Evolutionary conservation across 1,139 yeast genomes (phyloP).

Genomic region (Magnusiomyces tetraspermus): DNA sequence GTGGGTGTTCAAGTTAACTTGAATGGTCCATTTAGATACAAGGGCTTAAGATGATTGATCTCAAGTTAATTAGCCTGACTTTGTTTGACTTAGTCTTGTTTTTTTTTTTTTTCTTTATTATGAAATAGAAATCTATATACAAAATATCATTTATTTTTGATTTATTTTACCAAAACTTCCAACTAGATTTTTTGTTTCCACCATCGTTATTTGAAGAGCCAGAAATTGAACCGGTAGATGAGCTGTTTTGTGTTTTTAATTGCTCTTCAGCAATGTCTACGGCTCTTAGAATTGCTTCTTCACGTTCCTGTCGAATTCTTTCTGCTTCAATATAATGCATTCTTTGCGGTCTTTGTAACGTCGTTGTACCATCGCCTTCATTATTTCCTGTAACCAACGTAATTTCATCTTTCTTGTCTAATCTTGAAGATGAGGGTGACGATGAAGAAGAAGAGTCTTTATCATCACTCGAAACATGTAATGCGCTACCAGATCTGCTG

Average conservation of each 20-base stretch:
- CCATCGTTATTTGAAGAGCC: neutral
- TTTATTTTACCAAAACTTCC: neutral
- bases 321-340: slow-evolving; percentile 72
- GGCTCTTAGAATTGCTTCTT: slow-evolving; percentile 56
- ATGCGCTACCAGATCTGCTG: slow-evolving; percentile 15
- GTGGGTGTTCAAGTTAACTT: slow-evolving; percentile 24
- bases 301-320: slow-evolving; percentile 57
- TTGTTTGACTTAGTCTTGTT: too few relatives aligned
- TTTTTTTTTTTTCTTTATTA: too few relatives aligned
- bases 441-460: neutral
- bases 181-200: neutral
- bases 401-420: slow-evolving; percentile 33
- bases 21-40: slow-evolving; percentile 8
- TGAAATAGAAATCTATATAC: too few relatives aligned
- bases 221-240: too few relatives aligned
- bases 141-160: neutral
- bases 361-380: slow-evolving; percentile 30
- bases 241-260: neutral
- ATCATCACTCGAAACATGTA: slow-evolving; percentile 18
- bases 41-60: neutral
- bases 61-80: too few relatives aligned
- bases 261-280: slow-evolving; percentile 37
- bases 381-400: slow-evolving; percentile 15
- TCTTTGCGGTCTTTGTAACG: slow-evolving; percentile 59
- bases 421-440: neutral